A percentile compares a stretch with the other conserved stretches of the same genome.
These are phyloP conservation scores for Lactifluus echinatus DNA, from an alignment of 768 basidiomycete species.

Conservation along the genomic window DNA sequence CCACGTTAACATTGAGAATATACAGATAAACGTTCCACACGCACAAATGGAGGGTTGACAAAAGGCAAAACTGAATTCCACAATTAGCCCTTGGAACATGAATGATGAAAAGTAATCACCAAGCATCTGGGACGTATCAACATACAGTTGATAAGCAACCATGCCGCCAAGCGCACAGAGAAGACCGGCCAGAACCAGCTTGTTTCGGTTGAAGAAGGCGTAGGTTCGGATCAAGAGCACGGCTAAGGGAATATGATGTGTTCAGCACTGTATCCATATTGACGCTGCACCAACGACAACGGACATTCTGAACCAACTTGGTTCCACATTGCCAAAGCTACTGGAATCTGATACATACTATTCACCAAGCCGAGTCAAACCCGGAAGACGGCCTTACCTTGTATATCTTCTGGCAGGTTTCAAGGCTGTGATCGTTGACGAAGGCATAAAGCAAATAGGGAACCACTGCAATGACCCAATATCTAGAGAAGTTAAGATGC, in stretches of 20 bases:
- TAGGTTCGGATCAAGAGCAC: constrained; percentile 79
- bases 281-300: constrained; percentile 18
- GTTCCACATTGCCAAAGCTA: constrained; percentile 80
- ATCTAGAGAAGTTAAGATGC: constrained; percentile 33
- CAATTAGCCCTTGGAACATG: neutral
- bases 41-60: constrained; percentile 52
- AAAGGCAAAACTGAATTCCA: constrained; percentile 38
- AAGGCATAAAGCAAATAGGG: constrained; percentile 75
- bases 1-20: neutral
- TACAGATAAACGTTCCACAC: constrained; percentile 15
- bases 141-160: constrained; percentile 74
- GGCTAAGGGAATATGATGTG: constrained; percentile 31
- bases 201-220: constrained; percentile 77
- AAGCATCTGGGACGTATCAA: constrained; percentile 70
- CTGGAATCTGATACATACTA: constrained; percentile 48
- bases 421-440: constrained; percentile 55
- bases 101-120: constrained; percentile 33
- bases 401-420: constrained; percentile 62
- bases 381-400: constrained; percentile 33
- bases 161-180: constrained; percentile 61
- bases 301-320: constrained; percentile 75
- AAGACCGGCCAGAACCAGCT: constrained; percentile 55
- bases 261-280: neutral
- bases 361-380: neutral
- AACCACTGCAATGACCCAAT: constrained; percentile 76